Percentiles rank a stretch among this genome's conserved stretches.
Conservation (phyloP, 805 yeast species). For the Yarrowia hollandica region DNA sequence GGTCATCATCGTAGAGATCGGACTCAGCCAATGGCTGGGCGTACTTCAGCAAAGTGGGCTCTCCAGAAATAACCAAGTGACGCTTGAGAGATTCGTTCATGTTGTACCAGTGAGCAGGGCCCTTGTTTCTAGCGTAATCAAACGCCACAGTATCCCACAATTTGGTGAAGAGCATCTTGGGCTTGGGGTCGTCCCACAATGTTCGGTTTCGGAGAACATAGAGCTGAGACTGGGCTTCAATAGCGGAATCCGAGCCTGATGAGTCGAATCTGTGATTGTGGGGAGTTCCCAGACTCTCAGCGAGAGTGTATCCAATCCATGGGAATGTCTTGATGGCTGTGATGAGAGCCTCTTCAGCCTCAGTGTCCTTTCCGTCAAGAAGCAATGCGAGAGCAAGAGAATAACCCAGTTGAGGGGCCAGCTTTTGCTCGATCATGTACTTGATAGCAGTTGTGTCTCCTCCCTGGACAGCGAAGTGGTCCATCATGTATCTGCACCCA, state of each 20-base stretch:
- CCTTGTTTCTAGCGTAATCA: conserved; percentile 1
- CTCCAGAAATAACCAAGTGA: conserved; percentile 25
- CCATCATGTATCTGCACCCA: conserved; percentile 81
- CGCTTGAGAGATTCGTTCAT: conserved; percentile 12
- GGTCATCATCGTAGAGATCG: conserved; percentile 20
- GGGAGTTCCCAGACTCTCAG: conserved; percentile 16
- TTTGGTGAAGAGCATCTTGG: conserved; percentile 16
- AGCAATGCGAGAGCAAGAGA: conserved; percentile 14
- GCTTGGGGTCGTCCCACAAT: conserved; percentile 25
- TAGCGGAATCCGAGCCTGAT: conserved; percentile 4
- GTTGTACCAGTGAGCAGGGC: conserved; percentile 17
- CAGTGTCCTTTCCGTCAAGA: not conserved
- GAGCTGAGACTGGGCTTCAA: conserved; percentile 15
- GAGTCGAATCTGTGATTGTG: conserved; percentile 8
- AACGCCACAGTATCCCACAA: conserved; percentile 3
- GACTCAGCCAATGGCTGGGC: conserved; percentile 14
- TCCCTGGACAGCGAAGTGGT: conserved; percentile 68
- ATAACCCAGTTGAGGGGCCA: conserved; percentile 15
- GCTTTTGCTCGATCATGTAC: not conserved
- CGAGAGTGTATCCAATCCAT: conserved; percentile 26
- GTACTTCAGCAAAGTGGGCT: conserved; percentile 16
- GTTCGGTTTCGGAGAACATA: conserved; percentile 10
- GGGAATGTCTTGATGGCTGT: conserved; percentile 25
- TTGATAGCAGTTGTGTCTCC: conserved; percentile 46
- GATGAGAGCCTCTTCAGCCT: conserved; percentile 11